These are phyloP conservation scores for Yamadazyma jaroonii DNA, from an alignment of 1,139 yeast species.

Conservation along the genomic window DNA sequence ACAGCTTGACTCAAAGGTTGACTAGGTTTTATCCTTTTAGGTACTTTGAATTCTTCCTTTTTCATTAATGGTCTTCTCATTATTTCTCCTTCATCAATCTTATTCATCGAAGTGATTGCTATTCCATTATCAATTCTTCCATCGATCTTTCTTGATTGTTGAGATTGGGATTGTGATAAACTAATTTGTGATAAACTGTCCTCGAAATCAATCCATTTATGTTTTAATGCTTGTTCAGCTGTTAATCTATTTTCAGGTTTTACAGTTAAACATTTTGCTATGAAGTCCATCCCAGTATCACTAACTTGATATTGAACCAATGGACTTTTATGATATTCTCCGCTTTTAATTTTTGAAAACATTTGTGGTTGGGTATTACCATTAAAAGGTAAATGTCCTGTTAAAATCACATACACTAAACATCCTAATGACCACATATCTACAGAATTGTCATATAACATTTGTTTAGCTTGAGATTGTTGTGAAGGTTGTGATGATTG, in stretches of 20 bases:
- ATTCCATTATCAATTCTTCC: constrained; percentile 34
- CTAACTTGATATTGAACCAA: constrained; percentile 66
- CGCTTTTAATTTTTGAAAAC: constrained; percentile 70
- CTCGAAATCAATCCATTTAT: constrained; percentile 56
- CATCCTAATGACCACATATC: constrained; percentile 96
- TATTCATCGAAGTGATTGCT: constrained; percentile 39
- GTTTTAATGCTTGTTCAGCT: constrained; percentile 69
- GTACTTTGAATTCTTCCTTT: constrained; percentile 39
- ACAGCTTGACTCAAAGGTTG: constrained; percentile 42
- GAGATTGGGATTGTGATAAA: constrained; percentile 69
- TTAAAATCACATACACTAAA: constrained; percentile 80
- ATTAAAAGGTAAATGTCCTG: constrained; percentile 91
- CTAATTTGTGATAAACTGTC: constrained; percentile 40
- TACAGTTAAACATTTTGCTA: constrained; percentile 66
- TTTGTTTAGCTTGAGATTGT: constrained; percentile 14
- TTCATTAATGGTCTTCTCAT: constrained; percentile 44
- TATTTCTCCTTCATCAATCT: constrained; percentile 40
- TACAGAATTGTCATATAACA: constrained; percentile 75
- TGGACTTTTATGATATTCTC: constrained; percentile 80
- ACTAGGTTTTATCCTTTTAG: constrained; percentile 33
- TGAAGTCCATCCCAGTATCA: constrained; percentile 63
- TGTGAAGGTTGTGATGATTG: constrained; percentile 6
- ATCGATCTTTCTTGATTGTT: constrained; percentile 52
- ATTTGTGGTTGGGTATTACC: constrained; percentile 87
- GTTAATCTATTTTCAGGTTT: constrained; percentile 69